Percentiles rank a stretch among this genome's conserved stretches.
Conservation (phyloP, 805 yeast species). For the Pichia paraexigua region DNA sequence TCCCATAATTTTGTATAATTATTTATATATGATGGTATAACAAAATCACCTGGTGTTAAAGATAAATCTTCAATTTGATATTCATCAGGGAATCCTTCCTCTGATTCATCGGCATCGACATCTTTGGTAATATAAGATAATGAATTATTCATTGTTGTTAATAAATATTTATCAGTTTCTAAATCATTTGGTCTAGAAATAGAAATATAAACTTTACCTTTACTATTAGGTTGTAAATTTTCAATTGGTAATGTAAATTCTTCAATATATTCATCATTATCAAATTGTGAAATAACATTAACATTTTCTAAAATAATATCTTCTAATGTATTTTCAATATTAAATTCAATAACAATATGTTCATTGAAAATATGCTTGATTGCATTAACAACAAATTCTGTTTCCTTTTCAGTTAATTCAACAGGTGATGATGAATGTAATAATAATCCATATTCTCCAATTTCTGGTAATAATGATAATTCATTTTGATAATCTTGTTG, state of each 20-base stretch:
- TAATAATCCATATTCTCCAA: slow-evolving; percentile 64
- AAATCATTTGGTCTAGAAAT: slow-evolving; percentile 50
- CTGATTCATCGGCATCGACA: slow-evolving; percentile 60
- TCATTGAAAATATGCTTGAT: slow-evolving; percentile 75
- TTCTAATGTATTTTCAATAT: slow-evolving; percentile 74
- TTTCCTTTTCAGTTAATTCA: slow-evolving; percentile 82
- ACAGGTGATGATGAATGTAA: slow-evolving; percentile 59
- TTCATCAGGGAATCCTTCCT: slow-evolving; percentile 88
- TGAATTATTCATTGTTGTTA: slow-evolving; percentile 49
- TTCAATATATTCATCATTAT: slow-evolving; percentile 49
- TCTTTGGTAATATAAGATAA: slow-evolving; percentile 74
- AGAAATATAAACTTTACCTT: slow-evolving; percentile 73
- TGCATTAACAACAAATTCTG: slow-evolving; percentile 83
- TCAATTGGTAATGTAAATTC: slow-evolving; percentile 71
- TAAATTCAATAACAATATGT: slow-evolving; percentile 72
- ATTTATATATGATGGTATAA: slow-evolving; percentile 69
- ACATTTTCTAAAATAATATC: slow-evolving; percentile 75
- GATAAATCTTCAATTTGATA: slow-evolving; percentile 81
- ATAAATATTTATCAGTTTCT: slow-evolving; percentile 16
- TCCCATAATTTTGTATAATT: slow-evolving; percentile 70
- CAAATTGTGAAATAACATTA: slow-evolving; percentile 59
- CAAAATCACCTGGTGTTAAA: slow-evolving; percentile 72
- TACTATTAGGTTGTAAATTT: slow-evolving; percentile 58
- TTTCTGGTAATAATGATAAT: slow-evolving; percentile 63
- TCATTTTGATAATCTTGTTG: slow-evolving; percentile 67